Percentiles rank a stretch among this genome's conserved stretches.
phyloP scores from a whole-genome alignment of 768 basidiomycete genomes.

The Ephemerocybe angulata region DNA sequence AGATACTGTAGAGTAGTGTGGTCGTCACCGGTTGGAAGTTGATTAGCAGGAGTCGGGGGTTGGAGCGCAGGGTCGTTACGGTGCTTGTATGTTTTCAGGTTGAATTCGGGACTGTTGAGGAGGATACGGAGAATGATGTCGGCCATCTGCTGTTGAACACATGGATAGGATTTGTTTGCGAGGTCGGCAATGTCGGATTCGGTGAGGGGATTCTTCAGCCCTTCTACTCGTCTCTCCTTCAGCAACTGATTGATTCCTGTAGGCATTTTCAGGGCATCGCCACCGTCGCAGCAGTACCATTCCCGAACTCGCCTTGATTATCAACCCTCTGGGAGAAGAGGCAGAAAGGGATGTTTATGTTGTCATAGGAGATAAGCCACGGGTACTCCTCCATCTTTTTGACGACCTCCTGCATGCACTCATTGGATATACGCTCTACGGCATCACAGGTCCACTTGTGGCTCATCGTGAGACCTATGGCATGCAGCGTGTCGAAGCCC shows the following conservation, averaged over 20 bases:
- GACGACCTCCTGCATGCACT: slow-evolving; percentile 22
- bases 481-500: slow-evolving; percentile 34
- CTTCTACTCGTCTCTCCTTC: slow-evolving; percentile 18
- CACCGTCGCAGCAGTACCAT: slow-evolving; percentile 34
- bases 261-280: slow-evolving; percentile 14
- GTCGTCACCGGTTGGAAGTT: slow-evolving; percentile 24
- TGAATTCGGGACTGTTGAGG: slow-evolving; percentile 24
- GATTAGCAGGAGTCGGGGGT: slow-evolving; percentile 17
- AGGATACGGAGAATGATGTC: slow-evolving; percentile 26
- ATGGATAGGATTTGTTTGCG: slow-evolving; percentile 9
- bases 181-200: slow-evolving; percentile 21
- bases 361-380: slow-evolving; percentile 35
- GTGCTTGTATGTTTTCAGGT: slow-evolving; percentile 22
- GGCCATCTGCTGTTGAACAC: slow-evolving; percentile 9
- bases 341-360: slow-evolving; percentile 32
- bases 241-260: slow-evolving; percentile 17
- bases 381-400: slow-evolving; percentile 20
- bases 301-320: slow-evolving; percentile 33
- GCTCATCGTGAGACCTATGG: slow-evolving; percentile 36
- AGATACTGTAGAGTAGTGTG: slow-evolving; percentile 30
- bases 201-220: slow-evolving; percentile 20
- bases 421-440: slow-evolving; percentile 23
- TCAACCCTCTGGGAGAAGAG: slow-evolving; percentile 35
- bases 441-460: slow-evolving; percentile 32
- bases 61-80: slow-evolving; percentile 15